A percentile compares a stretch with the other conserved stretches of the same genome.
Conservation (phyloP, 495 filamentous ascomycete species). For the Penicillium subrubescens region DNA sequence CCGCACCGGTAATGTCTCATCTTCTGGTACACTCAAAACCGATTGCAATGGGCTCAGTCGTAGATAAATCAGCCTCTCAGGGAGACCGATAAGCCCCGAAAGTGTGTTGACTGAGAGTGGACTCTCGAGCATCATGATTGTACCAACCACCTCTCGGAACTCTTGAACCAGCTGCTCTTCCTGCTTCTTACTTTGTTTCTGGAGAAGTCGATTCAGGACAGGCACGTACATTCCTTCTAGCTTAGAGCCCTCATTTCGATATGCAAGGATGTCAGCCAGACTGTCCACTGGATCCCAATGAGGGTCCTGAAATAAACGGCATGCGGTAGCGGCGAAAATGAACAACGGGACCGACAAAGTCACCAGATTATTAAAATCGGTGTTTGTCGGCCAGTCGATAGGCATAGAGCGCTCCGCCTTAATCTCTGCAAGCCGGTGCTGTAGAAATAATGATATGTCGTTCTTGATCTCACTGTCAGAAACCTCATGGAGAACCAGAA, state of each 20-base stretch:
- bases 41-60: not conserved
- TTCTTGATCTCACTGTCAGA: conserved; percentile 25
- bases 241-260: not conserved
- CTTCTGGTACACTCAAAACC: not conserved
- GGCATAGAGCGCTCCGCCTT: not conserved
- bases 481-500: too few species aligned
- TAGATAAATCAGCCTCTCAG: not conserved
- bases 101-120: conserved; percentile 20
- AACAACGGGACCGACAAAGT: conserved; percentile 8
- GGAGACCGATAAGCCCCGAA: not conserved
- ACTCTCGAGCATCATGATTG: not conserved
- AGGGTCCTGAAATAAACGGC: conserved; percentile 4
- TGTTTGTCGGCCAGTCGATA: conserved; percentile 40
- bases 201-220: conserved; percentile 1
- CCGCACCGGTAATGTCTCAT: not conserved
- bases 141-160: not conserved
- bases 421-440: conserved; percentile 24
- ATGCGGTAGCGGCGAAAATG: conserved; percentile 9
- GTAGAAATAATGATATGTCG: conserved; percentile 30
- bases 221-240: conserved; percentile 1
- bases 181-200: not conserved
- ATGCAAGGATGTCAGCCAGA: not conserved
- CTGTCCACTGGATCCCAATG: conserved; percentile 4
- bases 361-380: not conserved
- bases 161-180: not conserved